Evolutionary conservation across 441 rosid species (phyloP).

Genomic region (Syzygium syzygioides): DNA sequence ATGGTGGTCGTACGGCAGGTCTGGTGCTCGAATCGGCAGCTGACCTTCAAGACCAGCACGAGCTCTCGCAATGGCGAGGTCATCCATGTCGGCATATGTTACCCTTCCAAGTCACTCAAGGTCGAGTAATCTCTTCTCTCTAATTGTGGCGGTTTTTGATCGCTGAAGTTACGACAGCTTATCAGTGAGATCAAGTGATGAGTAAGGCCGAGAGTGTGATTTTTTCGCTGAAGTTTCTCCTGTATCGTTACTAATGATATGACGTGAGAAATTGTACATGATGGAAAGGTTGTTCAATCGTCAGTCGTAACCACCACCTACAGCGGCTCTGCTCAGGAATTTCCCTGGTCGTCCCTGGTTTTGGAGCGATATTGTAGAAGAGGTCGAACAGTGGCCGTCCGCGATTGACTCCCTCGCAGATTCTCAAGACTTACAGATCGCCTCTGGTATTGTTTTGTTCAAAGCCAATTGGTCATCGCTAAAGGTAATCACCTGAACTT

Average conservation of each 20-base stretch:
- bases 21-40: slow-evolving; percentile 59
- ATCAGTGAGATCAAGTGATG: background rate
- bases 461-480: too few species aligned
- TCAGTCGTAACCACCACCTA: background rate
- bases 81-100: slow-evolving; percentile 84
- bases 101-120: slow-evolving; percentile 64
- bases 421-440: too few species aligned
- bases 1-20: slow-evolving; percentile 52
- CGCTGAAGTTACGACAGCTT: background rate
- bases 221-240: background rate
- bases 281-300: background rate
- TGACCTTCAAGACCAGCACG: slow-evolving; percentile 65
- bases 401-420: too few species aligned
- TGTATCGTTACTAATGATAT: background rate
- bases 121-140: slow-evolving; percentile 12
- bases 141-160: background rate
- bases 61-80: slow-evolving; percentile 88
- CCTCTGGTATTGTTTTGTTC: too few species aligned
- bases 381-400: too few species aligned
- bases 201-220: background rate
- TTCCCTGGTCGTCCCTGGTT: background rate
- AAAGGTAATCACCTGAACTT: too few species aligned
- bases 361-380: too few species aligned
- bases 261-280: background rate
- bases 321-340: background rate